phyloP scores from a whole-genome alignment of 805 yeast species.

The Jamesozyma piceae region DNA sequence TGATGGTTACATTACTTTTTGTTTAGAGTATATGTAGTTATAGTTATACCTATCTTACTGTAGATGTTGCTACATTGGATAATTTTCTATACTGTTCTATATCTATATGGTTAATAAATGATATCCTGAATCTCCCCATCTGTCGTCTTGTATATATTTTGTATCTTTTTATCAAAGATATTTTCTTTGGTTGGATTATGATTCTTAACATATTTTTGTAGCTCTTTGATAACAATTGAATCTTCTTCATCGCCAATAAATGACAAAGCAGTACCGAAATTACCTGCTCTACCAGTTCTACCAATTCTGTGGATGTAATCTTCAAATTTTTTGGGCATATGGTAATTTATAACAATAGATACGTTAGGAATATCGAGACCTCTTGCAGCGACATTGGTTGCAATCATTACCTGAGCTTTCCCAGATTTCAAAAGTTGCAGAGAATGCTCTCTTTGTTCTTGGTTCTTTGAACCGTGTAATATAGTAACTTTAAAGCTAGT shows the following conservation, averaged over 20 bases:
- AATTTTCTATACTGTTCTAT: too few species aligned
- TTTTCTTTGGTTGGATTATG: constrained; percentile 17
- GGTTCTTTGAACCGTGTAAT: constrained; percentile 82
- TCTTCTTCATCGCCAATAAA: constrained; percentile 54
- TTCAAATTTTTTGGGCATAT: constrained; percentile 69
- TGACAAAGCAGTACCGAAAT: constrained; percentile 64
- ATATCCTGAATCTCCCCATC: constrained; percentile 9
- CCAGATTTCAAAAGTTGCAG: constrained; percentile 49
- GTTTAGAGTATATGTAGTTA: too few species aligned
- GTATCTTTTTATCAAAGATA: constrained; percentile 10
- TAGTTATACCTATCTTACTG: too few species aligned
- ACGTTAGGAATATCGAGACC: constrained; percentile 91
- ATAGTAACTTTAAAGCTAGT: constrained; percentile 44
- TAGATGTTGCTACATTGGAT: too few species aligned
- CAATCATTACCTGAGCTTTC: constrained; percentile 56
- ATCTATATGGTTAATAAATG: constrained; percentile 6
- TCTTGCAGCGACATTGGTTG: constrained; percentile 93
- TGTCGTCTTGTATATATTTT: constrained; percentile 12
- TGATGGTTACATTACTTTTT: too few species aligned
- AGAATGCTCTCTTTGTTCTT: constrained; percentile 76
- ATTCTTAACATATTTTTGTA: constrained; percentile 32
- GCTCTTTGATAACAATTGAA: constrained; percentile 39
- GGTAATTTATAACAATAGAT: constrained; percentile 75
- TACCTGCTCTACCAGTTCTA: constrained; percentile 94
- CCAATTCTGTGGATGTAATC: constrained; percentile 90